These are phyloP conservation scores for Fagopyrum tataricum DNA, from an alignment of 148 eudicot genomes.

Conservation along the genomic window DNA sequence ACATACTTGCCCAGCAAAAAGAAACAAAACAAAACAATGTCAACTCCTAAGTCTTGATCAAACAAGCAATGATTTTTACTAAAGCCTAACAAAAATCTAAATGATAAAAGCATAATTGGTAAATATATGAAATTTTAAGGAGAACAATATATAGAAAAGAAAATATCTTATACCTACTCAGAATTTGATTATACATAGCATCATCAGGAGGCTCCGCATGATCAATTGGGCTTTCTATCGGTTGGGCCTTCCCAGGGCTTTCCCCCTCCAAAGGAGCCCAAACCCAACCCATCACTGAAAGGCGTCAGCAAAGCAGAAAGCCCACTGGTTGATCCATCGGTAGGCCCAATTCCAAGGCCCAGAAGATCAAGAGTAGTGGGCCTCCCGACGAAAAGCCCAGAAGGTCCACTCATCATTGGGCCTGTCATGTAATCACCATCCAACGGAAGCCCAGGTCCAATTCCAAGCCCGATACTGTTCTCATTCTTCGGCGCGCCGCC, in stretches of 20 bases:
- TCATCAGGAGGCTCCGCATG: background rate
- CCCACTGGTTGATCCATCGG: slow-evolving; percentile 27
- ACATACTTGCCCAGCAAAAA: too few species aligned
- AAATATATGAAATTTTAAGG: too few species aligned
- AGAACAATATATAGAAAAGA: too few species aligned
- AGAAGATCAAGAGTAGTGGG: slow-evolving; percentile 69
- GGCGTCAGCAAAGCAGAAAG: slow-evolving; percentile 42
- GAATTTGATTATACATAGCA: too few species aligned
- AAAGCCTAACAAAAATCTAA: too few species aligned
- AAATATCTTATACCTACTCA: too few species aligned
- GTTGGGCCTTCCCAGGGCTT: slow-evolving; percentile 44
- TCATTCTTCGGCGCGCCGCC: slow-evolving; percentile 19
- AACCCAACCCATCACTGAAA: slow-evolving; percentile 26
- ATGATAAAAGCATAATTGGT: too few species aligned
- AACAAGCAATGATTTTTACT: too few species aligned
- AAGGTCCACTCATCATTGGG: slow-evolving; percentile 23
- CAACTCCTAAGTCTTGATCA: too few species aligned
- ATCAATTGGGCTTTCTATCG: slow-evolving; percentile 13
- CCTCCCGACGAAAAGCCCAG: slow-evolving; percentile 26
- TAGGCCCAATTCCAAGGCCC: slow-evolving; percentile 45
- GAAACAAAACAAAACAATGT: too few species aligned
- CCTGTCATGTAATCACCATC: slow-evolving; percentile 1
- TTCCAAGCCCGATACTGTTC: slow-evolving; percentile 28
- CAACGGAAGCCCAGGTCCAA: slow-evolving; percentile 9
- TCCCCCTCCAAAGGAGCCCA: slow-evolving; percentile 8